Evolutionary conservation across 2,329 filamentous ascomycete genomes (phyloP), one percentile per base, ranked within the genome.

Genomic region (Aureobasidium uvarum): DNA sequence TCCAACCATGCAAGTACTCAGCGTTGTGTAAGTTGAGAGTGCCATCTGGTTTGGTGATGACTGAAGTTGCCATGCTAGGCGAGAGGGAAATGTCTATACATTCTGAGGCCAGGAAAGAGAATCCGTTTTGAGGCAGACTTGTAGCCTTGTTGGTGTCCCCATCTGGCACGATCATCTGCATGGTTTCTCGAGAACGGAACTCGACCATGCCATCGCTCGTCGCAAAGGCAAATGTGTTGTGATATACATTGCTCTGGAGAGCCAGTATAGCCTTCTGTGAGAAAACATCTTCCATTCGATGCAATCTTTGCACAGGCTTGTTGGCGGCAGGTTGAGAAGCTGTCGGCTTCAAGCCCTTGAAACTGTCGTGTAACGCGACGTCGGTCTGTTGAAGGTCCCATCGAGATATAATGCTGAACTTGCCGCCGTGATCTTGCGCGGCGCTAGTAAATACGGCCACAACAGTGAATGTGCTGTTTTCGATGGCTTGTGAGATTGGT

Each of bases 141-240:
- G 84, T 86, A 38, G 96, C 85, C 52, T 81, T 86, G 50, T 86
- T 84, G 8, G 85, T 77, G 70, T 89, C 88, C 33, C 84, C 82
- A 65, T 89, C 84, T 5, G 84, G 83, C 68, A 85, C 87, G 0
- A 93, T 80, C 10, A 68, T 62, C 5, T 86, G 82, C 84, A 96
- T 89, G 0, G 86, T 90, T 55, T 84, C 82, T 13, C 92, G 85
- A 72, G 96, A 90, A 65, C 91, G 86, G 75, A 94, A 91, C 70
- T 95, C 88, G 3, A 96, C 81, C 0, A 87, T 89, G 13, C 93
- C 91, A 73, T 96, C 92, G 67, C 90, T 90, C 70, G 91, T 91
- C 31, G 84, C 84, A 66, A 96, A 81, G 36, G 89, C 87, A 2
- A 96, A 69, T 1, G 89, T 82, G 66, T 86, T 91, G 56, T 90